A percentile compares a stretch with the other conserved stretches of the same genome.
phyloP scores from a whole-genome alignment of 108 stramenopile genomes.

The Pseudonitzschia multistriata region DNA sequence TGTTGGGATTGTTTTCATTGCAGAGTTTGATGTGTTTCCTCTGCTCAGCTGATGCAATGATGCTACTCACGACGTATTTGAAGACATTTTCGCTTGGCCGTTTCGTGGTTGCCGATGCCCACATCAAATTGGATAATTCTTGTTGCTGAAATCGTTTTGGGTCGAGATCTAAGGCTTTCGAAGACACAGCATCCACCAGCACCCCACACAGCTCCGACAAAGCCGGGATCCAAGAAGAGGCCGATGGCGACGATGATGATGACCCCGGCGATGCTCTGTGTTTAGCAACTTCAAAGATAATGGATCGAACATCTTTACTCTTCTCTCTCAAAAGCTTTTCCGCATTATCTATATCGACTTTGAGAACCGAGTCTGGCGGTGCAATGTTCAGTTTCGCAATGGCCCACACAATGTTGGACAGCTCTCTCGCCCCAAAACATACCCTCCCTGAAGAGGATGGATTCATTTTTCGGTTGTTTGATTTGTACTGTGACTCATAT shows the following conservation, averaged over 20 bases:
- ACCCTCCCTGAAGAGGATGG: conserved; percentile 1
- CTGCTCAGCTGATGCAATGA: conserved; percentile 30
- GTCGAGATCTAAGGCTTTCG: conserved; percentile 14
- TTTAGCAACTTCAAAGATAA: conserved; percentile 24
- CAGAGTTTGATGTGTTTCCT: background rate
- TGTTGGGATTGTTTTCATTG: conserved; percentile 9
- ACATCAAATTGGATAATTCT: conserved; percentile 69
- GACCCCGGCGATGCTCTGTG: conserved; percentile 38
- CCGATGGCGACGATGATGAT: conserved; percentile 20
- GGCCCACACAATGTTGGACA: conserved; percentile 80
- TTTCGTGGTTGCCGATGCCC: conserved; percentile 55
- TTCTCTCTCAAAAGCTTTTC: conserved; percentile 4
- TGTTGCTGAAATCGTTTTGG: conserved; percentile 42
- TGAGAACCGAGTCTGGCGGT: conserved; percentile 53
- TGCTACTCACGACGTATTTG: conserved; percentile 36
- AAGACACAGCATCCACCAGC: conserved; percentile 61
- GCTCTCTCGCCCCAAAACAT: conserved; percentile 56
- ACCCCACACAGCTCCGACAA: conserved; percentile 60
- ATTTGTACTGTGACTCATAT: conserved; percentile 6
- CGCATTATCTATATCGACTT: conserved; percentile 34
- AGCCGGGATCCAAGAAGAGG: conserved; percentile 60
- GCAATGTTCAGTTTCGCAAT: conserved; percentile 70
- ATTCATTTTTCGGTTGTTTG: conserved; percentile 9
- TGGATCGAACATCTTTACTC: conserved; percentile 16
- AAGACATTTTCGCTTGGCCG: conserved; percentile 52